Base-by-base conservation (phyloP, 768 basidiomycete genomes). In the Heimioporus sp. region DNA sequence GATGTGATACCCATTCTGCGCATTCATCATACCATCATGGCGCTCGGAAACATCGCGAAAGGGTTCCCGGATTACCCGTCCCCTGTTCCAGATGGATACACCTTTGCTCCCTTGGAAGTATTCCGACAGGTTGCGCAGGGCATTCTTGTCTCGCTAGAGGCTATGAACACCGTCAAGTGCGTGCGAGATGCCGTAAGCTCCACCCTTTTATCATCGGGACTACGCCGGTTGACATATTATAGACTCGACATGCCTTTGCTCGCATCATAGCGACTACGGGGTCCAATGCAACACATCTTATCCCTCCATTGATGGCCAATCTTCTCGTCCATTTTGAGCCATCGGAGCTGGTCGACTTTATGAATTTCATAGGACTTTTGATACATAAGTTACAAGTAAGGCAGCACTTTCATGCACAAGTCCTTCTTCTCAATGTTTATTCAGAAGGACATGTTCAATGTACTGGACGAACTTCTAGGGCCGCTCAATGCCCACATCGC, bases 231-330 rank as follows among this genome's bases (percentile, higher is more conserved):
- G 13, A 61, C 48, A 13, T 35, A 51, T 51, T 13, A 19, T 58
- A 98, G 96, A 87, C 92, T 30, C 86, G 97, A 12, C 90, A 90
- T 59, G 90, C 96, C 1, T 98, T 98, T 69, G 87, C 94, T 31
- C 86, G 95, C 38, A 89, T 98, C 53, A 79, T 98, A 55, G 91
- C 87, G 15, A 90, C 91, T 2, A 87, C 93, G 19, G 95, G 95
- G 12, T 84, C 88, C 8, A 85, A 82, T 35, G 86, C 96, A 46
- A 90, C 93, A 0, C 85, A 87, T 57, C 85, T 86, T 56, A 93
- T 98, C 39, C 92, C 95, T 3, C 77, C 86, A 20, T 77, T 99
- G 42, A 98, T 98, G 84, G 78, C 81, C 41, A 87, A 90, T 65
- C 81, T 98, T n/a, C 81, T 98, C 46, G 80, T 85, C 3, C 90